Evolutionary conservation across 805 yeast genomes (phyloP).

Genomic region (Pichia cabralensis): DNA sequence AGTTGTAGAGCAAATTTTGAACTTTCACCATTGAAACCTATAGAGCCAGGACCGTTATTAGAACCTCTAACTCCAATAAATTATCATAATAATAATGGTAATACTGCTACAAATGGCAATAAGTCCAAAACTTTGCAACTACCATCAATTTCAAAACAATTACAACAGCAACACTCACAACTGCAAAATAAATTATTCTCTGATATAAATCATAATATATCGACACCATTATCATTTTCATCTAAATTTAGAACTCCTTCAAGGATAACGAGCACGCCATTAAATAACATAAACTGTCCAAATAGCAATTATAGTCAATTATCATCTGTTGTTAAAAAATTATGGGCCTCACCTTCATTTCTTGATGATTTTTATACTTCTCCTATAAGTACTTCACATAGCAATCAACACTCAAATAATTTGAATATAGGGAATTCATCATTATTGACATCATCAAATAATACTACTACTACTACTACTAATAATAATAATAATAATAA

Average conservation of each 20-base stretch:
- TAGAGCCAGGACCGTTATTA: constrained; percentile 52
- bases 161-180: constrained; percentile 5
- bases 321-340: constrained; percentile 35
- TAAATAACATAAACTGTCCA: neutral
- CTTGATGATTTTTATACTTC: constrained; percentile 59
- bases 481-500: neutral
- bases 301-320: neutral
- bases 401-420: neutral
- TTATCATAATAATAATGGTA: neutral
- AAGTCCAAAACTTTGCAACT: constrained; percentile 1
- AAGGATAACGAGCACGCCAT: constrained; percentile 1
- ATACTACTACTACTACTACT: neutral
- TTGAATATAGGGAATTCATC: neutral
- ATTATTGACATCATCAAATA: neutral
- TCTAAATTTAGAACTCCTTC: constrained; percentile 5
- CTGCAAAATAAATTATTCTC: too few species aligned
- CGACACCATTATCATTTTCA: neutral
- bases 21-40: constrained; percentile 45
- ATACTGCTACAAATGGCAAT: neutral
- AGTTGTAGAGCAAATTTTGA: constrained; percentile 58
- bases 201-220: neutral
- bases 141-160: constrained; percentile 12
- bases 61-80: constrained; percentile 54
- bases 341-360: constrained; percentile 60
- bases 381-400: constrained; percentile 22